Evolutionary conservation across 805 yeast species (phyloP).

Genomic region (Cyberlindnera euphorbiiphila): DNA sequence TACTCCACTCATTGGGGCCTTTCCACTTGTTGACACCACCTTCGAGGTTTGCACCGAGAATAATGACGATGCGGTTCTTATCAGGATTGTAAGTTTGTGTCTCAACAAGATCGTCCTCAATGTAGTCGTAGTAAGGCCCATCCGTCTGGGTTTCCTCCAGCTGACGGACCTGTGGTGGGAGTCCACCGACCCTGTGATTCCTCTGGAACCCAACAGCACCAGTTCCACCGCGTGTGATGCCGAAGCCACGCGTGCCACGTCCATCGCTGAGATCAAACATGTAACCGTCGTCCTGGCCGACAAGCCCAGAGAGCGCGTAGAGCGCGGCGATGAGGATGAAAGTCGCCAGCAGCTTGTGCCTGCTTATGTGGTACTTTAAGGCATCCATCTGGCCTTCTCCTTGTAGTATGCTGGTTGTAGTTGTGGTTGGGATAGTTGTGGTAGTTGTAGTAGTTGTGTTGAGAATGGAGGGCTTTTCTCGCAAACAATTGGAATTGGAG

Average conservation of each 20-base stretch:
- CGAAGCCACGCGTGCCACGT: slow-evolving; percentile 21
- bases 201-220: slow-evolving; percentile 23
- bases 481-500: too few species aligned
- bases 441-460: background rate
- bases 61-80: slow-evolving; percentile 33
- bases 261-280: slow-evolving; percentile 24
- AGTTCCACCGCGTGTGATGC: slow-evolving; percentile 28
- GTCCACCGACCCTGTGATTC: slow-evolving; percentile 23
- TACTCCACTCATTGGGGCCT: slow-evolving; percentile 39
- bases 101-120: slow-evolving; percentile 14
- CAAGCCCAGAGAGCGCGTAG: slow-evolving; percentile 1
- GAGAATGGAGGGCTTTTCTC: background rate
- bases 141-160: slow-evolving; percentile 15
- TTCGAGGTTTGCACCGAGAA: slow-evolving; percentile 38
- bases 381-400: slow-evolving; percentile 8
- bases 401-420: background rate
- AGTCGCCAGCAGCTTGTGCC: slow-evolving; percentile 15
- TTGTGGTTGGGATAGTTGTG: too few species aligned
- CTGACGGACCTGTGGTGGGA: slow-evolving; percentile 24
- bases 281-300: slow-evolving; percentile 10
- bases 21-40: slow-evolving; percentile 39
- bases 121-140: slow-evolving; percentile 11
- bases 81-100: slow-evolving; percentile 10
- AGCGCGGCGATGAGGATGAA: slow-evolving; percentile 1
- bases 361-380: slow-evolving; percentile 8